phyloP scores from a whole-genome alignment of 495 filamentous ascomycete genomes.

The Penicillium pancosmium region DNA sequence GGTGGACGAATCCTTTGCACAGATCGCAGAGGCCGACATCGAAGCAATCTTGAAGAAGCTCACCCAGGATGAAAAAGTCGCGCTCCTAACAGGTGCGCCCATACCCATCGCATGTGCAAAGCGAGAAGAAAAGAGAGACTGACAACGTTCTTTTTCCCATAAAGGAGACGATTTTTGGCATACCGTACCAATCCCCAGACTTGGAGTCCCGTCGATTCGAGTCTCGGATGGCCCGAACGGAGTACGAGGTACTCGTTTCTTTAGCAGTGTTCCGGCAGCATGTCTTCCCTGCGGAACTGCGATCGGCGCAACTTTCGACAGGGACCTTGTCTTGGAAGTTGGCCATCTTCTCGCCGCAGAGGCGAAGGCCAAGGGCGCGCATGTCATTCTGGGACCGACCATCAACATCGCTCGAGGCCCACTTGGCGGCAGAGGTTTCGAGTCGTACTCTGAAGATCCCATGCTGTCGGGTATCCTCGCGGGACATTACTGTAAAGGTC shows the following conservation, averaged over 20 bases:
- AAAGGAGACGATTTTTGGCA: slow-evolving; percentile 71
- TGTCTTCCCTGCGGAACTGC: slow-evolving; percentile 65
- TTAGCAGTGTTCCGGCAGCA: slow-evolving; percentile 40
- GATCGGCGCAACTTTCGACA: slow-evolving; percentile 67
- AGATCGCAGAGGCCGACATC: slow-evolving; percentile 24
- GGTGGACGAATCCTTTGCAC: slow-evolving; percentile 11
- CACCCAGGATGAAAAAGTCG: slow-evolving; percentile 54
- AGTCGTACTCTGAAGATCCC: slow-evolving; percentile 74
- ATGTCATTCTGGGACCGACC: slow-evolving; percentile 68
- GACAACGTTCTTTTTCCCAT: not conserved
- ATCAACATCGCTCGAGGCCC: slow-evolving; percentile 64
- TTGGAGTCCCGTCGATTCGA: slow-evolving; percentile 64
- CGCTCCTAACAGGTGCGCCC: slow-evolving; percentile 13
- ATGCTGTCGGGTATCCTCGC: slow-evolving; percentile 64
- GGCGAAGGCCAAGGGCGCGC: slow-evolving; percentile 43
- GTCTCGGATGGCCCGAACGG: slow-evolving; percentile 73
- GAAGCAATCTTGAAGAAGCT: slow-evolving; percentile 47
- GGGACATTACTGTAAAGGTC: slow-evolving; percentile 60
- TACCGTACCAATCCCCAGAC: slow-evolving; percentile 62
- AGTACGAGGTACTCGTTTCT: slow-evolving; percentile 32
- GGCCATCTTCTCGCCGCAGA: slow-evolving; percentile 50
- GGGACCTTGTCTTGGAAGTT: slow-evolving; percentile 52
- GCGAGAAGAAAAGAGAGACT: not conserved
- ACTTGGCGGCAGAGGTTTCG: slow-evolving; percentile 71
- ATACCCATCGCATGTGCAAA: not conserved